A percentile compares a stretch with the other conserved stretches of the same genome.
Evolutionary conservation across 2,329 filamentous ascomycete genomes (phyloP).

Genomic region (Alternaria infectoria): DNA sequence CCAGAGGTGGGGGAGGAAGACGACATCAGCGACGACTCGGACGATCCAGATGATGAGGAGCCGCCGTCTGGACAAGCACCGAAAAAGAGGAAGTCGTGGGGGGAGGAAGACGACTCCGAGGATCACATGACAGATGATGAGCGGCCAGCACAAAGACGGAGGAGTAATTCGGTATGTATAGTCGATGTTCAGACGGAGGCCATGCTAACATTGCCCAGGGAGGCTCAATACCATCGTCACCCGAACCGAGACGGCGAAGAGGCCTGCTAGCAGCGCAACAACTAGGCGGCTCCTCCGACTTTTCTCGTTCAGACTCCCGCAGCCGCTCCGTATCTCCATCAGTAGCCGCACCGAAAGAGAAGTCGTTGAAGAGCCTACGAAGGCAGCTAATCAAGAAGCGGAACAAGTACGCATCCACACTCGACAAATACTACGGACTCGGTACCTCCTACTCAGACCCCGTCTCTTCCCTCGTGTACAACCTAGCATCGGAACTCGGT

Average conservation of each 20-base stretch:
- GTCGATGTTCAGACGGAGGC: not conserved
- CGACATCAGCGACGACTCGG: constrained; percentile 63
- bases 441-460: constrained; percentile 94
- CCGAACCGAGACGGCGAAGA: constrained; percentile 66
- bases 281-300: constrained; percentile 46
- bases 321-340: constrained; percentile 45
- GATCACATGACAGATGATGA: constrained; percentile 72
- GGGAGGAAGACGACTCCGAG: constrained; percentile 67
- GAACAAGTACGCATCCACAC: constrained; percentile 74
- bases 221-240: constrained; percentile 70
- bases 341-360: constrained; percentile 57
- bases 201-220: constrained; percentile 46
- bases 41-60: constrained; percentile 44
- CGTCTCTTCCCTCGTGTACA: constrained; percentile 92
- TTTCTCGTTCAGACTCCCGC: constrained; percentile 49
- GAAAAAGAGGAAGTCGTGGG: constrained; percentile 51
- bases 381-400: constrained; percentile 76
- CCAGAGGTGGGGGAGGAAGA: constrained; percentile 81
- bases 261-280: constrained; percentile 56
- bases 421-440: constrained; percentile 83
- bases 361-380: constrained; percentile 74
- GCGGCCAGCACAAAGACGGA: constrained; percentile 77
- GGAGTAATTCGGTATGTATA: constrained; percentile 82
- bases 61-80: constrained; percentile 46
- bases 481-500: constrained; percentile 89